Conservation (phyloP, 768 basidiomycete species). For the Suillus clintonianus region DNA sequence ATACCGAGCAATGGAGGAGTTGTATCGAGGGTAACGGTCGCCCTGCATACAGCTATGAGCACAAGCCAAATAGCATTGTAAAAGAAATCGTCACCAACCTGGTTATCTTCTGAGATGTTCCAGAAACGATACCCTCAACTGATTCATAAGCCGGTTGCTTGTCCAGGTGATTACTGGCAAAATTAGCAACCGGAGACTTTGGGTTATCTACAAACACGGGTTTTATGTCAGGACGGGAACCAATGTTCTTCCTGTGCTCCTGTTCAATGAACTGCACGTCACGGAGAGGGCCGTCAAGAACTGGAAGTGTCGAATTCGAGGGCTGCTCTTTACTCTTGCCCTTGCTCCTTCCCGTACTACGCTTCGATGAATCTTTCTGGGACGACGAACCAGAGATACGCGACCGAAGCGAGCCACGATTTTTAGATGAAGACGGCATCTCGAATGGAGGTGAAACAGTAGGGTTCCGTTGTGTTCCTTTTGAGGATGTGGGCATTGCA, state of each 20-base stretch:
- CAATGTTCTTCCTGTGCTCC: constrained; percentile 19
- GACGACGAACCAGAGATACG: constrained; percentile 3
- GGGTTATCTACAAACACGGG: constrained; percentile 42
- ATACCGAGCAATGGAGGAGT: constrained; percentile 50
- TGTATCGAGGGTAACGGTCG: constrained; percentile 26
- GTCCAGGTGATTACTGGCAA: constrained; percentile 16
- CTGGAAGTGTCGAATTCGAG: constrained; percentile 5
- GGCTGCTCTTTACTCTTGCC: background rate
- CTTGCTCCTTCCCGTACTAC: constrained; percentile 1
- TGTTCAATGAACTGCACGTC: constrained; percentile 34
- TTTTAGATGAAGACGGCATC: constrained; percentile 30
- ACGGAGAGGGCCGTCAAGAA: constrained; percentile 36
- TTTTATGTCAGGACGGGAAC: constrained; percentile 24
- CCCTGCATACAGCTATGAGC: constrained; percentile 14
- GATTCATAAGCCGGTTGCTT: constrained; percentile 29
- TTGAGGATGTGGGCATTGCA: background rate
- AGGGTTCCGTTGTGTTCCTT: constrained; percentile 15
- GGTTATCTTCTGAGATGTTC: constrained; percentile 4
- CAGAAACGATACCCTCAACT: constrained; percentile 23
- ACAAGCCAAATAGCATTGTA: background rate
- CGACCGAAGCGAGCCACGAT: constrained; percentile 9
- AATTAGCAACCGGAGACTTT: constrained; percentile 55
- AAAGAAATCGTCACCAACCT: constrained; percentile 2
- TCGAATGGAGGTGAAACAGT: constrained; percentile 21
- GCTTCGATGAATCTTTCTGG: constrained; percentile 4